phyloP scores from a whole-genome alignment of 345 rosid genomes.

The Xanthoceras sorbifolium region DNA sequence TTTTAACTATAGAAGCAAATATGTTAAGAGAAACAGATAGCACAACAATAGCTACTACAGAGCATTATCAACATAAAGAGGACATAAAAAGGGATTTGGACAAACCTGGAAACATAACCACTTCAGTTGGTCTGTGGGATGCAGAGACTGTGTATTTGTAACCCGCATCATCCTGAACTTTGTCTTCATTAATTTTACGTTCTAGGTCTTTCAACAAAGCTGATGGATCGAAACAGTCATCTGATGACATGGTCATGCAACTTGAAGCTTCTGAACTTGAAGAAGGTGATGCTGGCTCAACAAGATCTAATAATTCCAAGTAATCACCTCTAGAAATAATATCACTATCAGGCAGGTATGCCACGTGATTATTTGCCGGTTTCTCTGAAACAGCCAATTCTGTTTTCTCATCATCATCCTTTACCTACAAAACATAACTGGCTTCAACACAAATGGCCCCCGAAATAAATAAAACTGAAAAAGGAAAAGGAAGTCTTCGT shows the following conservation, averaged over 20 bases:
- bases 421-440: conserved; percentile 30
- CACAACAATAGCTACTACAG: no score
- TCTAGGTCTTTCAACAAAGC: conserved; percentile 47
- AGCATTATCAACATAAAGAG: neutral
- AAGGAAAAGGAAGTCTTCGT: neutral
- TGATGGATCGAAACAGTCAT: conserved; percentile 45
- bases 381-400: conserved; percentile 25
- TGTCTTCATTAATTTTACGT: conserved; percentile 15
- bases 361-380: conserved; percentile 24
- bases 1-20: no score
- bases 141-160: conserved; percentile 30
- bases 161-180: conserved; percentile 16
- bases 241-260: conserved; percentile 47
- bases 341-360: conserved; percentile 25
- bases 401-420: conserved; percentile 22
- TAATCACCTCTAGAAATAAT: conserved; percentile 31
- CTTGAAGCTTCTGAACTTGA: conserved; percentile 60
- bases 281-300: conserved; percentile 33
- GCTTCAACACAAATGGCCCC: conserved; percentile 25
- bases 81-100: conserved; percentile 29
- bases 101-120: conserved; percentile 32
- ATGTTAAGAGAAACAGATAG: no score
- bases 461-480: neutral
- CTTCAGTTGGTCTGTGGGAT: conserved; percentile 26
- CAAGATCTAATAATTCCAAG: conserved; percentile 57